Conservation (phyloP, 768 basidiomycete species). For the Suillus fuscotomentosus region DNA sequence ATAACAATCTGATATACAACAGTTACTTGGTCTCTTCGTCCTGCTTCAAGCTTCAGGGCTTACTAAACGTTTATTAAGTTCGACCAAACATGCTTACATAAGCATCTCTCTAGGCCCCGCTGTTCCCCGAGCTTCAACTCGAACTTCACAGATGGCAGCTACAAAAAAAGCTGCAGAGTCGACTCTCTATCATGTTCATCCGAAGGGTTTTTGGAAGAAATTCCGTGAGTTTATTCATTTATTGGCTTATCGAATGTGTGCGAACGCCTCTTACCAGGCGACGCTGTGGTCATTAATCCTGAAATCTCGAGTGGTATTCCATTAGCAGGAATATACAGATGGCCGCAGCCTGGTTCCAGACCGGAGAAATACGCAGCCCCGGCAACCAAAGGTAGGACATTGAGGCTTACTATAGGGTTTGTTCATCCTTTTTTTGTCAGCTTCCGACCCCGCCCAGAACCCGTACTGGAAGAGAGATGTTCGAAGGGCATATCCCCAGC, state of each 20-base stretch:
- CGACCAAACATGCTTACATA: not conserved
- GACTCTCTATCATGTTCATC: conserved; percentile 85
- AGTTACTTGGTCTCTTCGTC: no score
- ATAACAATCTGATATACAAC: no score
- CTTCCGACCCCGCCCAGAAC: conserved; percentile 84
- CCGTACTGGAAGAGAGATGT: conserved; percentile 98
- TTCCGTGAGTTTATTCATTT: conserved; percentile 59
- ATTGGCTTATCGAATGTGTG: not conserved
- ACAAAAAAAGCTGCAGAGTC: conserved; percentile 82
- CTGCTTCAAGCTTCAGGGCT: no score
- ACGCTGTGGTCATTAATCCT: conserved; percentile 81
- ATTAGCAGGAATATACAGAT: conserved; percentile 66
- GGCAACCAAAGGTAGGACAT: conserved; percentile 75
- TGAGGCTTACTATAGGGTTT: not conserved
- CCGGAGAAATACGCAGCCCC: conserved; percentile 86
- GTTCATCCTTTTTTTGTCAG: conserved; percentile 34
- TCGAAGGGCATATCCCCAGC: conserved; percentile 87
- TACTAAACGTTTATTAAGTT: no score
- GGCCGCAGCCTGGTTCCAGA: conserved; percentile 85
- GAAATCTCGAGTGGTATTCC: conserved; percentile 91
- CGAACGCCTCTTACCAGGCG: conserved; percentile 49
- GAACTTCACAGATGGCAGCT: conserved; percentile 49
- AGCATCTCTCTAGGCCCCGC: not conserved
- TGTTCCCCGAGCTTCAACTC: conserved; percentile 1
- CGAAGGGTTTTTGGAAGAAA: conserved; percentile 96